Evolutionary conservation across 176 grass and related monocot species (phyloP), one percentile per base, ranked within the genome.

Genomic region (Eragrostis nindensis): DNA sequence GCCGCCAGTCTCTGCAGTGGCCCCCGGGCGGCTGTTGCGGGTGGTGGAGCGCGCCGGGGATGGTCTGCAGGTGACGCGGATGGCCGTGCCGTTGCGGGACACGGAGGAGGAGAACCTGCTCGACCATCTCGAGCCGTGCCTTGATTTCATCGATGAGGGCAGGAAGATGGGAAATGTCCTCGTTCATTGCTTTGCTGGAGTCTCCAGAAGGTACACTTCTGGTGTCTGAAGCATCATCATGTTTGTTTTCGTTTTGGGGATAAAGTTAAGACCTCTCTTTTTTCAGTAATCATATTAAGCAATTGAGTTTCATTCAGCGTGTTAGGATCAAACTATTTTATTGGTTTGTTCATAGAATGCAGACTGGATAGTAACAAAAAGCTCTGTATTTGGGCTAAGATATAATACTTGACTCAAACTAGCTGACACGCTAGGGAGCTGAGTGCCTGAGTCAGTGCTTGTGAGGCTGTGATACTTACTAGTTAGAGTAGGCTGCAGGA

Each of bases 131-230:
- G 82, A 88, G 24, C 82, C 68, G 10, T 97, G 94, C 66, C 89
- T 92, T 77, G 89, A 90, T 17, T 97, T 97, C 71, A 86, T 97
- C 26, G 91, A 97, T 1, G 47, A 90, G 57, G 90, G 90, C 5
- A 88, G 87, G 86, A 87, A 82, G 63, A 88, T 59, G 16, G 92
- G 90, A 32, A 82, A 57, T 7, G 95, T 92, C 16, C 80, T 94
- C 26, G 95, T 98, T 41, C 95, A 98, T 83, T 94, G 95, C 87
- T 94, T 90, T 46, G 92, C 95, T 2, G 95, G 92, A 11, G 92
- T 94, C 26, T 98, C 92, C 2, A 85, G 95, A 76, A 98, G 95
- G 95, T 98, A 87, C 46, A 8, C 42, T 44, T 44, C 9, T 10
- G 11, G 15, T 12, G 7, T 59, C 17, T 19, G 6, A 36, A 60